Evolutionary conservation across 345 rosid genomes (phyloP), one percentile per base, ranked within the genome.

Genomic region (Toxicodendron radicans): DNA sequence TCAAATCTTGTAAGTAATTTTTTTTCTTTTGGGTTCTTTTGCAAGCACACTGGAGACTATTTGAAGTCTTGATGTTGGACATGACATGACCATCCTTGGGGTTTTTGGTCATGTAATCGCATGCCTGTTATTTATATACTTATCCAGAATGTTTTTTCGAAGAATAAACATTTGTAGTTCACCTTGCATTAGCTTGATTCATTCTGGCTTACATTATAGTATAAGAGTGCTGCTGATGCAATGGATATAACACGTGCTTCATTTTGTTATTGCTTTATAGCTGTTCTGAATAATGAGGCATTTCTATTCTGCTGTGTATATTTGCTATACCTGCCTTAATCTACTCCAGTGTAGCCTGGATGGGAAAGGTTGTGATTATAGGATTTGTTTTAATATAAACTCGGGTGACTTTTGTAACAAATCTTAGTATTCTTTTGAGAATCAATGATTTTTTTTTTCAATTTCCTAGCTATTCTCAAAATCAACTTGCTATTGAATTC

Each of bases 1-100:
- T 89, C 99, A 77, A 90, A 86, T 82, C 86, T 91, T 77, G 99
- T 95, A 79, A 79, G 97, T 81, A 51, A 64, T 68, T 75, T 79
- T 13, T 13, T 76, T 24, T 17, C 16, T 51, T 27, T 38, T 10
- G 1, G 23, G 54, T 23, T 24, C 48, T 63, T 54, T 27, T 46
- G 52, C 7, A 61, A 10, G 77, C 56, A 58, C 4, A 48, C 17
- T 48, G 3, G 24, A 66, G 56, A 18, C 12, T 53, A 32, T 66
- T 9, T n/a, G 8, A 64, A 63, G 20, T 6, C 48, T 75, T 38
- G 18, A 35, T 49, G 16, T 59, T 68, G 48, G 30, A 48, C 60
- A 35, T 68, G 13, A 21, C 51, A 32, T 62, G 48, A 72, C 33
- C 52, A 32, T 11, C 7, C 48, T 16, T 27, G 7, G 13, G 17